Evolutionary conservation across 2,329 filamentous ascomycete genomes (phyloP), one percentile per base, ranked within the genome.

Genomic region (Curvularia lunata): DNA sequence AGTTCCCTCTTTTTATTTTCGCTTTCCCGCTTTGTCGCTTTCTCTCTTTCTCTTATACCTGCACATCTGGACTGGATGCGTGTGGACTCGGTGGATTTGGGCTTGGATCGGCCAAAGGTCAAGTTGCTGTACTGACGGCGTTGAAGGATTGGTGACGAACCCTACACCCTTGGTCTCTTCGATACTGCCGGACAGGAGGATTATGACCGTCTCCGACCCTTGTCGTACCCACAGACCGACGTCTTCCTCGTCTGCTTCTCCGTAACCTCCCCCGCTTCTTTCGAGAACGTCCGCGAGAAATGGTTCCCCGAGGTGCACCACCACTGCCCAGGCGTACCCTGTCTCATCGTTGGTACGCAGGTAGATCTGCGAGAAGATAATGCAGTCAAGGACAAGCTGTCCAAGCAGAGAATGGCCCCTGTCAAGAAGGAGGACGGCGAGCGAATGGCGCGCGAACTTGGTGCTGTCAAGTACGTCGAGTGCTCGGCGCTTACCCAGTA

Each of bases 131-230:
- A 61, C 70, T 74, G 62, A 76, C 68, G 45, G 52, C 61, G 50
- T 57, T 51, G 37, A 75, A 99, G 95, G 95, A 98, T 99, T 78
- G 95, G 95, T 66, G 95, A 98, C 78, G 95, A 99, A 81, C 95
- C 95, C 58, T 98, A 98, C 79, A 99, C 95, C 16, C 85, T 99
- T 47, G 95, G 95, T 58, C 86, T 99, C 27, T 99, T 98, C 77
- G 95, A 99, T 88, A 99, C 95, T 37, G 95, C 95, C 62, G 95
- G 95, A 79, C 95, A 99, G 83, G 95, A 99, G 85, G 94, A 99
- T 88, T 98, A 98, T 82, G 95, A 99, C 80, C 90, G 95, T 72
- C 88, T 99, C 65, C 91, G 95, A 74, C 95, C 95, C 47, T 87
- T 98, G 60, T 98, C 95, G 63, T 99, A 99, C 78, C 95, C 95